Evolutionary conservation across 345 rosid species (phyloP).

Genomic region (Odontarrhena argentea): DNA sequence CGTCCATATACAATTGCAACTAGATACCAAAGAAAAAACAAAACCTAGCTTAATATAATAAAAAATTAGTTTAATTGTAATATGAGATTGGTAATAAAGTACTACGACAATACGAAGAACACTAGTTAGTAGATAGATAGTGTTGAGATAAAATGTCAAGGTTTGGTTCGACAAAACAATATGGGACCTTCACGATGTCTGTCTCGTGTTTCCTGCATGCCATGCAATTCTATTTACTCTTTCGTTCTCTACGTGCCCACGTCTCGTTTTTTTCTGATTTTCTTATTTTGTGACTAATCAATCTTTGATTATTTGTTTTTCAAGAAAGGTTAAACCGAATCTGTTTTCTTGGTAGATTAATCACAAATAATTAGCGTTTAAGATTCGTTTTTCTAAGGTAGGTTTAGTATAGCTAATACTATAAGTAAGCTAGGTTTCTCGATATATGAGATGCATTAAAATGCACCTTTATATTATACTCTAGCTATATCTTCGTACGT

Average conservation of each 20-base stretch:
- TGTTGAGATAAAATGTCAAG: constrained; percentile 38
- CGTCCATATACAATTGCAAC: constrained; percentile 34
- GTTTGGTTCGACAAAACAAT: constrained; percentile 43
- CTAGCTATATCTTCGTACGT: background rate
- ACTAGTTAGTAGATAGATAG: constrained; percentile 38
- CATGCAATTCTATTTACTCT: constrained; percentile 42
- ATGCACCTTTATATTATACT: constrained; percentile 21
- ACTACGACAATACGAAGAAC: constrained; percentile 39
- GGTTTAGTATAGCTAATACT: constrained; percentile 2
- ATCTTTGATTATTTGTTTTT: background rate
- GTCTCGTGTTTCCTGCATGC: constrained; percentile 47
- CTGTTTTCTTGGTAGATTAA: background rate
- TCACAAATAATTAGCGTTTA: constrained; percentile 22
- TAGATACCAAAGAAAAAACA: constrained; percentile 26
- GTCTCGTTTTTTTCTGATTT: constrained; percentile 32
- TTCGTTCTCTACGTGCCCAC: constrained; percentile 40
- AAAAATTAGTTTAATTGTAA: constrained; percentile 10
- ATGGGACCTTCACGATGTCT: constrained; percentile 45
- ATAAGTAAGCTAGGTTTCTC: constrained; percentile 28
- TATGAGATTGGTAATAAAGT: constrained; percentile 28
- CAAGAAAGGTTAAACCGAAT: background rate
- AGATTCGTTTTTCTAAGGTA: constrained; percentile 18
- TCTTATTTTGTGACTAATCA: constrained; percentile 11
- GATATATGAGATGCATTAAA: constrained; percentile 31
- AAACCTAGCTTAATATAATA: constrained; percentile 5